Evolutionary conservation across 257 asterid genomes (phyloP).

Genomic region (Solanum habrochaites): DNA sequence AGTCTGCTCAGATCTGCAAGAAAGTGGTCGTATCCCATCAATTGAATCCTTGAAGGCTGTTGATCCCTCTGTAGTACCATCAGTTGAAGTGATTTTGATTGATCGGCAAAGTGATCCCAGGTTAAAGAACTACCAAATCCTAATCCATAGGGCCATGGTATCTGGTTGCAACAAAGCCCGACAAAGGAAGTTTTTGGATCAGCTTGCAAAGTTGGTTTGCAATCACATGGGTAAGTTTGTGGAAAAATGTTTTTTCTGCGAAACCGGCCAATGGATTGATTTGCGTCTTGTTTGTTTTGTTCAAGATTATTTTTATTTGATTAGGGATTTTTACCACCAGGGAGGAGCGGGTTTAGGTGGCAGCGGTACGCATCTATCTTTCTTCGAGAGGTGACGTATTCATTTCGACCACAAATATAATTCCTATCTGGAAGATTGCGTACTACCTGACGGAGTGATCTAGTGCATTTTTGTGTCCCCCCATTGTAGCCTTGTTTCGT

Average conservation of each 20-base stretch:
- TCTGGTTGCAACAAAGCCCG: constrained; percentile 45
- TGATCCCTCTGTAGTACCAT: constrained; percentile 46
- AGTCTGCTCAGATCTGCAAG: constrained; percentile 73
- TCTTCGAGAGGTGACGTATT: too few species aligned
- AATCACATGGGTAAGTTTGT: constrained; percentile 82
- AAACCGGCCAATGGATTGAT: not conserved
- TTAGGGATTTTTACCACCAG: too few species aligned
- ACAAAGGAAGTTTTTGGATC: constrained; percentile 76
- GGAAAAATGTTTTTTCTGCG: constrained; percentile 3
- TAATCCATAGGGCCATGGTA: constrained; percentile 42
- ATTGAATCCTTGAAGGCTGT: constrained; percentile 61
- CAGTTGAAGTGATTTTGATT: constrained; percentile 69
- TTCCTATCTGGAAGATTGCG: constrained; percentile 76
- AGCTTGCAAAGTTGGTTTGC: constrained; percentile 85
- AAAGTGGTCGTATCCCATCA: constrained; percentile 81
- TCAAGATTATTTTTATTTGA: constrained; percentile 15
- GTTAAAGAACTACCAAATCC: constrained; percentile 75
- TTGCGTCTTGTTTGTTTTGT: not conserved
- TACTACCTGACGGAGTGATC: constrained; percentile 61
- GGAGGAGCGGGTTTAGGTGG: too few species aligned
- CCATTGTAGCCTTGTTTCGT: constrained; percentile 64
- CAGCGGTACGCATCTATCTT: too few species aligned
- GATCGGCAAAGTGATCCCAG: constrained; percentile 67
- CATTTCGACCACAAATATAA: too few species aligned
- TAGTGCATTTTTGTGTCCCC: constrained; percentile 70